Evolutionary conservation across 148 eudicot species (phyloP), one percentile per base, ranked within the genome.

Genomic region (Vaccinium macrocarpon): DNA sequence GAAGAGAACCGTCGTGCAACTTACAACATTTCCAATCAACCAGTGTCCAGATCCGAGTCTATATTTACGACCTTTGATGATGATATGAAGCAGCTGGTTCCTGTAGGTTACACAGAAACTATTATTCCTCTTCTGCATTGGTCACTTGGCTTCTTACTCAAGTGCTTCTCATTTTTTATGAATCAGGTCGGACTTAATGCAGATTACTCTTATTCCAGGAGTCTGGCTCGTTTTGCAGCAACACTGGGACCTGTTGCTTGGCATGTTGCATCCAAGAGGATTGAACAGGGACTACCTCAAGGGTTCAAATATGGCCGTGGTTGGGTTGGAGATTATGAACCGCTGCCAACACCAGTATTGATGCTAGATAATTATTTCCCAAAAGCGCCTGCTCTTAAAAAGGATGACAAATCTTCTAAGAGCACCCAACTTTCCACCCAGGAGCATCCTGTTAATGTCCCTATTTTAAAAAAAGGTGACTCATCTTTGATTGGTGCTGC

Each of bases 261-360:
- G 99, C 88, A 84, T 85, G 83, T 90, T 49, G 97, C 99, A 29
- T 93, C 99, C 35, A 88, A 88, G 85, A 93, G 89, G 82, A 93
- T 97, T 81, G 95, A 92, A 78, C 91, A 91, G 87, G 91, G 90
- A 74, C 88, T 97, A 73, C 95, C 98, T 86, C 87, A 87, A 11
- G 98, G 89, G 66, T 86, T 84, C 76, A 92, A 95, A 86, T 94
- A 88, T 86, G 99, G 97, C 19, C 98, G 90, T n/a, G 98, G 99
- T 19, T 97, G 99, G 99, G 92, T 97, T 51, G 99, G 93, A 78
- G 99, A 94, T 84, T 93, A 88, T 70, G 98, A 96, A 82, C 95
- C 98, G 77, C 93, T 92, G 84, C 93, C 98, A 46, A 89, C 91
- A 42, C 89, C 96, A 9, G 86, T 92, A 15, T 73, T 90, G n/a